These are phyloP conservation scores for Botryotinia convoluta DNA, from an alignment of 2,329 filamentous ascomycete species.

Conservation along the genomic window DNA sequence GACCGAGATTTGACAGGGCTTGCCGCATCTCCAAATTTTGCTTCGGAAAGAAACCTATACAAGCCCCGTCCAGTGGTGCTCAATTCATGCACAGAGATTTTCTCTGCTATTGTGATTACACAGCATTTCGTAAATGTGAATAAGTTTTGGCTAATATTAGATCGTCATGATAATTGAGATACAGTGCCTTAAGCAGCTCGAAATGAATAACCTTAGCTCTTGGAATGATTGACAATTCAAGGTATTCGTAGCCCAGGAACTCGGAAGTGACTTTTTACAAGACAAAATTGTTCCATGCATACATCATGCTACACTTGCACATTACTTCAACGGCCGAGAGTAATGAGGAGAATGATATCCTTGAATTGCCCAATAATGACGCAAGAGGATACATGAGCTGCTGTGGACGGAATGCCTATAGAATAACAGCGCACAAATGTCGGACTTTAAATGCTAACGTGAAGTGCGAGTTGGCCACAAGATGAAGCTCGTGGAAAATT, in stretches of 20 bases:
- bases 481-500: neutral
- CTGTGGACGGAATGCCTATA: neutral
- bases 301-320: conserved; percentile 11
- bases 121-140: neutral
- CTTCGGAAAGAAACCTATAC: neutral
- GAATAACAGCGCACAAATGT: neutral
- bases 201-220: neutral
- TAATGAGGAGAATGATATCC: neutral
- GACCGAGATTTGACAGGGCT: neutral
- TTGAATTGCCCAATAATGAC: neutral
- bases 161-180: neutral
- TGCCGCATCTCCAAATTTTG: neutral
- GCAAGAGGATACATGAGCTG: neutral
- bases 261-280: neutral
- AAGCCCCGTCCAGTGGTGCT: neutral
- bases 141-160: neutral
- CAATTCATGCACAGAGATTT: neutral
- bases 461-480: neutral
- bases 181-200: neutral
- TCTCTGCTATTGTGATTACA: neutral
- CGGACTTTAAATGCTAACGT: neutral
- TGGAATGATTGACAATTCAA: neutral
- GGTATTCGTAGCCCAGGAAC: neutral
- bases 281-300: neutral
- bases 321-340: neutral